Base-by-base conservation (phyloP, 1,139 yeast species). In the Kurtzmaniella quercitrusa region DNA sequence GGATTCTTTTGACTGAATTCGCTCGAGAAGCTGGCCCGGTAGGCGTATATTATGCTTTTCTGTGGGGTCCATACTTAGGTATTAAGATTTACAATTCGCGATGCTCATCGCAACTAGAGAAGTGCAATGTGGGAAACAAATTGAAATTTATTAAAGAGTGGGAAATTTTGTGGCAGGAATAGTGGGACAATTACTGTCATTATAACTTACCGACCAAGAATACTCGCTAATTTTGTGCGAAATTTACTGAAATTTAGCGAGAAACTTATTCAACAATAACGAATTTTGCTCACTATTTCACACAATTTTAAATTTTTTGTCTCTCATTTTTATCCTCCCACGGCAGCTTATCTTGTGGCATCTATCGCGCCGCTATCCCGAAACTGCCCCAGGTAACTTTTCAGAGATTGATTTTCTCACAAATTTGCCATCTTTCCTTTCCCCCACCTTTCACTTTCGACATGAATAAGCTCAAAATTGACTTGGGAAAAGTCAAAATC, bases 21-120 rank as follows among this genome's bases (percentile, higher is more conserved):
- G 83, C 49, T 86, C 93, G 41, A 87, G 59, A 33, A 88, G 59
- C 15, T 68, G 63, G 1, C 85, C 86, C 0, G 95, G 95, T 21
- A 87, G 66, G 46, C 81, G 72, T 40, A 85, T 82, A 7, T 73
- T 76, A 51, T 76, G 82, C 5, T 50, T 38, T 16, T 56, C 63
- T 3, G 49, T 55, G 7, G 41, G 48, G 21, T 44, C 45, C 34
- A 30, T 30, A 7, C 26, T 22, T 14, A 38, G 43, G 6, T 23
- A 33, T 40, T 12, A 23, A 4, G 21, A 11, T 19, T 34, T 34
- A 22, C 26, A 5, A 33, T 30, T 32, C 11, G 28, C 16, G 36
- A 39, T 18, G 34, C 18, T 32, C 38, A 34, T 16, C 33, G 36
- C 30, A 18, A 20, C 26, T 14, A 22, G 74, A 49, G 66, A 64